Conservation (phyloP, 192 early-diverging fungal genomes). For the Backusella tarrabulga region DNA sequence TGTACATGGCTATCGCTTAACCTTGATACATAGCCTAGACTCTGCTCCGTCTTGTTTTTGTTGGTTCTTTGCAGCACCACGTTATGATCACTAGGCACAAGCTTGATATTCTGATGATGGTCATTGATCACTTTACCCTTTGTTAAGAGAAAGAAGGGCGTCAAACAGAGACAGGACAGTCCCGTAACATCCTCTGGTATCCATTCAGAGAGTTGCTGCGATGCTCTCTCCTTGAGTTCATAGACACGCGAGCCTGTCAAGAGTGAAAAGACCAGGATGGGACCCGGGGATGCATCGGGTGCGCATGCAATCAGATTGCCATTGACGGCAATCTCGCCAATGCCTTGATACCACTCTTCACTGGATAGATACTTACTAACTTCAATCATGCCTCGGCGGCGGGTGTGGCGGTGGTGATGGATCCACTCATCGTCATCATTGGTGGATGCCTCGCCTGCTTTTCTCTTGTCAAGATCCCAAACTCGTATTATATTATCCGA, state of each 20-base stretch:
- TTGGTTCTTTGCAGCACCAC: not conserved
- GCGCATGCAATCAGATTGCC: constrained; percentile 50
- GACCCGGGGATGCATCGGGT: constrained; percentile 38
- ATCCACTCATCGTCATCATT: not conserved
- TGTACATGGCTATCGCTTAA: constrained; percentile 2
- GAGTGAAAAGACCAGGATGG: constrained; percentile 46
- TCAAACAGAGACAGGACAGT: constrained; percentile 14
- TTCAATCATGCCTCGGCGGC: constrained; percentile 40
- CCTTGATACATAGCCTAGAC: constrained; percentile 12
- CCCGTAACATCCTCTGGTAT: not conserved
- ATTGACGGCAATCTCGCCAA: constrained; percentile 44
- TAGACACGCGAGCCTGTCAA: constrained; percentile 52
- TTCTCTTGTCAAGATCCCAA: constrained; percentile 37
- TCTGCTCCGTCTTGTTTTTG: not conserved
- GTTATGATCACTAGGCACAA: not conserved
- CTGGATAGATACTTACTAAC: constrained; percentile 33
- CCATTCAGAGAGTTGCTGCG: constrained; percentile 21
- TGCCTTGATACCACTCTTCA: constrained; percentile 45
- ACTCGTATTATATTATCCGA: constrained; percentile 49
- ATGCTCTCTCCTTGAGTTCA: constrained; percentile 32
- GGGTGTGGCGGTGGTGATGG: constrained; percentile 23
- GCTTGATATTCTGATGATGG: not conserved
- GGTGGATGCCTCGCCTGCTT: not conserved
- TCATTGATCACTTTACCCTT: constrained; percentile 18
- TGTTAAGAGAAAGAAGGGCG: constrained; percentile 32